Conservation (phyloP, 495 filamentous ascomycete genomes). For the Cudoniella acicularis region DNA sequence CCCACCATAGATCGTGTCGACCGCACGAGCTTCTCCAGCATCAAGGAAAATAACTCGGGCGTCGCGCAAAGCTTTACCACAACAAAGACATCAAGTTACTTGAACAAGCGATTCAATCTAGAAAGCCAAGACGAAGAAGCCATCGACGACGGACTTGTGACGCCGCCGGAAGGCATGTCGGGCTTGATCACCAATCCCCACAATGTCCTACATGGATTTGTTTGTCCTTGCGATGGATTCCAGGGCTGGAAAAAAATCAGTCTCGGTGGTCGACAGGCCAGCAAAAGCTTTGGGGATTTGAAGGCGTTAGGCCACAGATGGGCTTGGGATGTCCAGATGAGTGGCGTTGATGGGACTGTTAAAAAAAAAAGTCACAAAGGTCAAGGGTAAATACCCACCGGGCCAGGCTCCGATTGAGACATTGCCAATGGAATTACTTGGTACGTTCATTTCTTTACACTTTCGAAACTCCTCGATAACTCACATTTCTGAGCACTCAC, state of each 20-base stretch:
- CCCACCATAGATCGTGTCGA: constrained; percentile 22
- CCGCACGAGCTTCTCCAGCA: constrained; percentile 54
- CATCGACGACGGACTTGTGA: constrained; percentile 32
- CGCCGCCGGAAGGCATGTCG: constrained; percentile 4
- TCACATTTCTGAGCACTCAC: not conserved
- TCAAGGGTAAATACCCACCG: constrained; percentile 27
- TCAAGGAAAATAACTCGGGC: constrained; percentile 45
- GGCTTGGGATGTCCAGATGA: constrained; percentile 45
- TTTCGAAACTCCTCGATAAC: constrained; percentile 2
- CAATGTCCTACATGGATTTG: constrained; percentile 48
- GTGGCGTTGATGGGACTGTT: constrained; percentile 23
- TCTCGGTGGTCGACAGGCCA: constrained; percentile 62
- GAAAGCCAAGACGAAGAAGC: constrained; percentile 33
- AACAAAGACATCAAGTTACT: constrained; percentile 58
- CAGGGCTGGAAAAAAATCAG: constrained; percentile 70
- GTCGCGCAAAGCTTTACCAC: constrained; percentile 71
- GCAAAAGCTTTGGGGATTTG: constrained; percentile 68
- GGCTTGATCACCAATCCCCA: constrained; percentile 11
- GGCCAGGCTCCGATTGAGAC: constrained; percentile 55
- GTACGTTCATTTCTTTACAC: constrained; percentile 44
- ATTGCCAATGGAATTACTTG: constrained; percentile 66
- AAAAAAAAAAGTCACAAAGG: constrained; percentile 26
- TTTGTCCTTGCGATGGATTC: constrained; percentile 69
- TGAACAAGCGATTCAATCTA: constrained; percentile 29
- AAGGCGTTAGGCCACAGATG: constrained; percentile 51